These are phyloP conservation scores for Trichoderma atroviride DNA, from an alignment of 2,329 filamentous ascomycete species.

Conservation along the genomic window DNA sequence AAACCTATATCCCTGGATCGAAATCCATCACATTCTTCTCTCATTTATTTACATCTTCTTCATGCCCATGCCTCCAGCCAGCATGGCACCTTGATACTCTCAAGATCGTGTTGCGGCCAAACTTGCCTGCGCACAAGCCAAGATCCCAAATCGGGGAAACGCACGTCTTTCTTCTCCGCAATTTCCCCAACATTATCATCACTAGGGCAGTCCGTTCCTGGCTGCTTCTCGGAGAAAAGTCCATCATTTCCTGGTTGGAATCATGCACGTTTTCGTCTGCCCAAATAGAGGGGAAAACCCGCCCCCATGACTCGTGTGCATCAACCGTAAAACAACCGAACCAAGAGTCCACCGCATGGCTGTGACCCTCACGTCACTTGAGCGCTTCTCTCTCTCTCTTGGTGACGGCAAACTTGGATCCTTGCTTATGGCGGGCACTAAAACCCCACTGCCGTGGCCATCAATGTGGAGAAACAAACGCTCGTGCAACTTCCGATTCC, in stretches of 20 bases:
- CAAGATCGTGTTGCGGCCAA: background rate
- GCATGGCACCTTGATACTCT: background rate
- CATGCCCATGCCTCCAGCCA: background rate
- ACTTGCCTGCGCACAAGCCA: background rate
- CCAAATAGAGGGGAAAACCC: background rate
- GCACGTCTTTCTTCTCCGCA: conserved; percentile 3
- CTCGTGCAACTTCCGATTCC: conserved; percentile 17
- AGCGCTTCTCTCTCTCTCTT: background rate
- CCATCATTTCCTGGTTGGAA: background rate
- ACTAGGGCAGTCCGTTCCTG: background rate
- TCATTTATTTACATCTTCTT: background rate
- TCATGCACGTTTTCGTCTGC: background rate
- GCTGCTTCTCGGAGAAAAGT: background rate
- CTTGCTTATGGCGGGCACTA: conserved; percentile 1
- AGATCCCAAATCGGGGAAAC: background rate
- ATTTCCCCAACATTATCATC: conserved; percentile 1
- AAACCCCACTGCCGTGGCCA: conserved; percentile 12
- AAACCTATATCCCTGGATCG: background rate
- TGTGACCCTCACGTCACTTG: conserved; percentile 18
- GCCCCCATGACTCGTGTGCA: conserved; percentile 9
- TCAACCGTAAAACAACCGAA: background rate
- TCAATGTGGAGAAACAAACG: conserved; percentile 7
- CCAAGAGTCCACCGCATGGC: background rate
- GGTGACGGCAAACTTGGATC: conserved; percentile 1
- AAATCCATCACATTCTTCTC: background rate